A percentile compares a stretch with the other conserved stretches of the same genome.
Evolutionary conservation across 768 basidiomycete genomes (phyloP).

Genomic region (Collybia sordida): DNA sequence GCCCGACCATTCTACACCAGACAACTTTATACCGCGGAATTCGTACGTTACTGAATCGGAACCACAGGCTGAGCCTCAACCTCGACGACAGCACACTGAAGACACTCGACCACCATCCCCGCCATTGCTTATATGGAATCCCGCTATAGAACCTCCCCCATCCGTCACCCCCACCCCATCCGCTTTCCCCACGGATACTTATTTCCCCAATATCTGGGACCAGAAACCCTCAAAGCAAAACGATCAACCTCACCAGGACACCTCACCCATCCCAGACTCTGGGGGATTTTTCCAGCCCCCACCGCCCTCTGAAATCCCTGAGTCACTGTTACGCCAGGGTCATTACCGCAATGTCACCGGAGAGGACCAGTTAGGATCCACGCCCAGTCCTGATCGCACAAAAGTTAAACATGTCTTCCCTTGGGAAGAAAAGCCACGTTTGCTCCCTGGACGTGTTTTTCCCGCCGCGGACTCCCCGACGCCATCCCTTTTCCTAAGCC

Average conservation of each 20-base stretch:
- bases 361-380: conserved; percentile 37
- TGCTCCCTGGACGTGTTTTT: conserved; percentile 69
- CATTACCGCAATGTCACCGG: conserved; percentile 69
- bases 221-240: conserved; percentile 42
- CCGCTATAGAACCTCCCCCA: conserved; percentile 78
- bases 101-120: conserved; percentile 54
- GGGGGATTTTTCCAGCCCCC: conserved; percentile 61
- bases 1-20: too few relatives aligned
- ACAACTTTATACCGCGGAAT: conserved; percentile 7
- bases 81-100: conserved; percentile 15
- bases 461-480: conserved; percentile 62
- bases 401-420: conserved; percentile 86
- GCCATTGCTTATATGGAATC: conserved; percentile 77
- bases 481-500: conserved; percentile 40
- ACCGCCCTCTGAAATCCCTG: conserved; percentile 61
- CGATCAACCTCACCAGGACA: conserved; percentile 32
- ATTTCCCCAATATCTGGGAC: conserved; percentile 90
- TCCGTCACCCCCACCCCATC: conserved; percentile 50
- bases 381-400: conserved; percentile 62
- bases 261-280: conserved; percentile 38
- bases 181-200: conserved; percentile 70
- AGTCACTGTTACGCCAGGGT: conserved; percentile 64
- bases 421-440: conserved; percentile 85
- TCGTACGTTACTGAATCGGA: conserved; percentile 18
- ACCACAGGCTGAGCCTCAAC: conserved; percentile 13